Conservation (phyloP, 2,329 filamentous ascomycete species). For the Davidsoniella virescens region DNA sequence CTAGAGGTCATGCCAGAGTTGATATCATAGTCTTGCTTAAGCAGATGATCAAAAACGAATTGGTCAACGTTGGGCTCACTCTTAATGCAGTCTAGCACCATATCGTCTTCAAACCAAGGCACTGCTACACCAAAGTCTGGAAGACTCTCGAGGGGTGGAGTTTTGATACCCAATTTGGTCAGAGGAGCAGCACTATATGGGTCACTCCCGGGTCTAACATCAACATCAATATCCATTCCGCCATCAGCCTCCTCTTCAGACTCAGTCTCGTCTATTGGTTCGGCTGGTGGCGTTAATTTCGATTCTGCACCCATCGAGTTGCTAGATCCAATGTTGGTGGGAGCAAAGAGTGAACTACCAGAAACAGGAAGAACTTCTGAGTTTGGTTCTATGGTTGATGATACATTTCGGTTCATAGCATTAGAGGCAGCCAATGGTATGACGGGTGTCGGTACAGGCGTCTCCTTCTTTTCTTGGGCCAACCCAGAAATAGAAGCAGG, state of each 20-base stretch:
- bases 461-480: not conserved
- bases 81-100: constrained; percentile 25
- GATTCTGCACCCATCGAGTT: constrained; percentile 10
- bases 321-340: not conserved
- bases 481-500: not conserved
- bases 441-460: not conserved
- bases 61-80: constrained; percentile 25
- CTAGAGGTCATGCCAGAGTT: not conserved
- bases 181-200: constrained; percentile 19
- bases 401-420: not conserved
- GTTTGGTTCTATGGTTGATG: not conserved
- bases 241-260: constrained; percentile 31
- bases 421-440: not conserved
- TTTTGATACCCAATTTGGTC: constrained; percentile 28
- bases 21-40: not conserved
- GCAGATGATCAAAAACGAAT: constrained; percentile 28
- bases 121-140: constrained; percentile 26
- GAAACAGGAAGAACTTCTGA: not conserved
- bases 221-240: constrained; percentile 38
- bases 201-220: constrained; percentile 14
- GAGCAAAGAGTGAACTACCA: not conserved
- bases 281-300: constrained; percentile 14
- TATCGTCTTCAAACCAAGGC: constrained; percentile 7
- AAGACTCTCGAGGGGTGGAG: constrained; percentile 37
- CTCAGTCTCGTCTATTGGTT: constrained; percentile 10